These are phyloP conservation scores for Nepenthes alata DNA, from an alignment of 179 eudicot genomes.

Conservation along the genomic window DNA sequence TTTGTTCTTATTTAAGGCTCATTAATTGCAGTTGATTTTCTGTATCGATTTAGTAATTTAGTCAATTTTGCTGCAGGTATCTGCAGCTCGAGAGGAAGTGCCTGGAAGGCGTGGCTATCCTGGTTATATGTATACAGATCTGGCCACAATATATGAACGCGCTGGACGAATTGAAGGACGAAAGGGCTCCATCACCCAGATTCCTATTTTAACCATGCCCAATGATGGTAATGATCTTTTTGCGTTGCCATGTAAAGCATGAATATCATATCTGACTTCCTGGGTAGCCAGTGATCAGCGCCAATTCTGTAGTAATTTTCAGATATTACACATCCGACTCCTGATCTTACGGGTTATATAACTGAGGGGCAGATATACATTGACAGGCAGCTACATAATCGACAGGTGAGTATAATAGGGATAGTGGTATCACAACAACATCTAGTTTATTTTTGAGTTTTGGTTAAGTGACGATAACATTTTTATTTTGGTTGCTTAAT, in stretches of 20 bases:
- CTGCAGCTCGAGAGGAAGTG: constrained; percentile 99
- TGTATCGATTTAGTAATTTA: not conserved
- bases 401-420: constrained; percentile 44
- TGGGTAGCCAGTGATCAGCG: constrained; percentile 1
- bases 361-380: constrained; percentile 98
- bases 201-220: constrained; percentile 97
- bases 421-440: too few relatives aligned
- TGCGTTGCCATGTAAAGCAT: not conserved
- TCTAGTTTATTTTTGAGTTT: too few relatives aligned
- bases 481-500: not conserved
- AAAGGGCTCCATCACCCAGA: constrained; percentile 90
- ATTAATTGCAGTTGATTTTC: not conserved
- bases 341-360: constrained; percentile 98
- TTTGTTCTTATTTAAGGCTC: not conserved
- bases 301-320: constrained; percentile 12
- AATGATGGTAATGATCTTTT: constrained; percentile 54
- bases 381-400: constrained; percentile 89
- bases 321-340: constrained; percentile 99
- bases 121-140: constrained; percentile 99
- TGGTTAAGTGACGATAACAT: too few relatives aligned
- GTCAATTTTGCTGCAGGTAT: constrained; percentile 40
- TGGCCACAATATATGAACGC: constrained; percentile 98
- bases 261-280: not conserved
- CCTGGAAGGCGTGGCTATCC: constrained; percentile 99
- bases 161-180: constrained; percentile 99